Evolutionary conservation across 31 red algal genomes (phyloP), one percentile per base, ranked within the genome.

Genomic region (Odonthalia washingtoniensis): DNA sequence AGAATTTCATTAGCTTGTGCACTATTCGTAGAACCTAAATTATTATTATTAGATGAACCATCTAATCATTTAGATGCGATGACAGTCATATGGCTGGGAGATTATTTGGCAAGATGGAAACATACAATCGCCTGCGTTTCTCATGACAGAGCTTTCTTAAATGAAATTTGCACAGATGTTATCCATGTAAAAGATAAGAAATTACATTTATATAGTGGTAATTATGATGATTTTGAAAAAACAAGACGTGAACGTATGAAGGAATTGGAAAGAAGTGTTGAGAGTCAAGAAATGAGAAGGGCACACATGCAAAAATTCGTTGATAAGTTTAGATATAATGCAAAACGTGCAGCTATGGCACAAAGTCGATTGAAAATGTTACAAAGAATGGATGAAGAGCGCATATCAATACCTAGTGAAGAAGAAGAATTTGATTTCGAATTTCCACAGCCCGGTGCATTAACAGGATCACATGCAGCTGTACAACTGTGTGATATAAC

Each of bases 11-110:
- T 99, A 24, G 97, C 97, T 24, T 85, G 80, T 17, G 97, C 94
- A 2, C 74, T 99, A 41, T 99, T 99, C 87, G 68, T 82, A 21
- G 90, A 96, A 64, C 97, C 97, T 24, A 87, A 91, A 65, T 79
- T 99, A 60, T 86, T 99, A 44, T 79, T 99, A 70, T 60, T 96
- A 49, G 97, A 99, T 90, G 97, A 99, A 78, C 94, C 97, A 0
- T 93, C 89, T 9, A 99, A 99, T 74, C 97, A 99, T 86, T 82
- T 99, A 5, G 97, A 99, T 77, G 83, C 90, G 17, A 85, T 89
- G 70, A 93, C 97, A 1, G 91, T 99, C 46, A 90, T 96, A 41
- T 99, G 97, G 97, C 75, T 99, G 18, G 88, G 85, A 17, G 89
- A 98, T 31, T 96, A 94, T 64, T 81, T 99, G 6, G 67, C 80